Evolutionary conservation across 2,329 filamentous ascomycete genomes (phyloP), one percentile per base, ranked within the genome.

Genomic region (Ophiosphaerella korrae): DNA sequence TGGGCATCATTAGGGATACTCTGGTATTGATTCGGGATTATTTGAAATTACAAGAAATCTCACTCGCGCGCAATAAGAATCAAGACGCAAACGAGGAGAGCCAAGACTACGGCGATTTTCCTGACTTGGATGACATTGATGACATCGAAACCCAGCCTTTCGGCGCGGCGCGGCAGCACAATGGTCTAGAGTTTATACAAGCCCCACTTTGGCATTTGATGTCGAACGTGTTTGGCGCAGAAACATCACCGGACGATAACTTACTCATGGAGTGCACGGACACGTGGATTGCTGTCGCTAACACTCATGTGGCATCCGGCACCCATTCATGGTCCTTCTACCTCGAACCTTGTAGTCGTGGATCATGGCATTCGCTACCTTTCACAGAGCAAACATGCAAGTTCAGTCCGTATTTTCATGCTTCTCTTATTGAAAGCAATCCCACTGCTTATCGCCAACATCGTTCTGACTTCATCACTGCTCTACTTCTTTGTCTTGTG

Each of bases 81-180:
- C 72, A 76, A 36, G 45, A 57, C 16, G 57, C 45, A 11, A 81
- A 77, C 47, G 84, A 86, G 45, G 85, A 87, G 45, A 87, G 84
- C 55, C 85, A 87, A 64, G 84, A 87, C 40, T 87, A 84, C 60
- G 84, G 84, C 26, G 83, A 84, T 52, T 83, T 80, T 73, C 74
- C 78, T 18, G 83, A 77, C 16, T 73, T 86, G 42, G 79, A 82
- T 49, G 79, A 81, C 34, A 63, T 71, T 6, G 70, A 73, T 29
- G 64, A 75, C 36, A 58, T 70, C 7, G 68, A 73, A 23, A 1
- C 40, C 11, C 31, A 48, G 12, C 34, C 47, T 23, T 31, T 42
- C 7, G 29, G 41, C n/a, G 24, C 42, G 24, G 18, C 23, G 4
- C 24, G 40, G 11, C 50, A 53, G n/a, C 32, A 58, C 39, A 45